These are phyloP conservation scores for Microthlaspi erraticum DNA, from an alignment of 345 rosid genomes.

Conservation along the genomic window DNA sequence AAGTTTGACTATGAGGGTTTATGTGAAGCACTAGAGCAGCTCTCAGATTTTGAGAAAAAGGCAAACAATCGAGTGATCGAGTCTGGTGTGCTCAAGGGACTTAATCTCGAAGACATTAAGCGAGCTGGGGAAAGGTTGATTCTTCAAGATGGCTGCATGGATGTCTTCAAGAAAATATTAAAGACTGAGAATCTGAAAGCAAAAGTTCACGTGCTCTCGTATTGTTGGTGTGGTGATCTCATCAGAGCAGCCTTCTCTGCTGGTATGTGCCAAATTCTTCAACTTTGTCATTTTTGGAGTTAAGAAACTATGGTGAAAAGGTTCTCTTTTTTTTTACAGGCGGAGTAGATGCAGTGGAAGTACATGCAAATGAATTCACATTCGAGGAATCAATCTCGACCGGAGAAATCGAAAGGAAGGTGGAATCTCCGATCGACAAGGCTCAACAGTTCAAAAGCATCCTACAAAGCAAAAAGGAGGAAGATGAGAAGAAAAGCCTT, in stretches of 20 bases:
- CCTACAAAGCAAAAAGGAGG: constrained; percentile 42
- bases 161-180: constrained; percentile 68
- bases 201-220: constrained; percentile 76
- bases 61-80: constrained; percentile 87
- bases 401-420: constrained; percentile 68
- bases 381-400: constrained; percentile 73
- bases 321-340: constrained; percentile 44
- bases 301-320: constrained; percentile 23
- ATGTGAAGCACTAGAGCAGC: constrained; percentile 68
- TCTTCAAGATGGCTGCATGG: constrained; percentile 90
- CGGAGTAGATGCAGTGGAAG: constrained; percentile 58
- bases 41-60: constrained; percentile 76
- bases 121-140: constrained; percentile 83
- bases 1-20: constrained; percentile 73
- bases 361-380: constrained; percentile 83
- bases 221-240: constrained; percentile 97
- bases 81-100: constrained; percentile 87
- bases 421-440: constrained; percentile 85
- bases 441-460: constrained; percentile 61
- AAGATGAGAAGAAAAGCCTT: constrained; percentile 47
- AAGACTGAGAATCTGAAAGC: constrained; percentile 60
- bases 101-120: constrained; percentile 86
- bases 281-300: background rate
- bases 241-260: constrained; percentile 78
- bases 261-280: constrained; percentile 44